Conservation (phyloP, 2,329 filamentous ascomycete genomes). For the Talaromyces sp. region DNA sequence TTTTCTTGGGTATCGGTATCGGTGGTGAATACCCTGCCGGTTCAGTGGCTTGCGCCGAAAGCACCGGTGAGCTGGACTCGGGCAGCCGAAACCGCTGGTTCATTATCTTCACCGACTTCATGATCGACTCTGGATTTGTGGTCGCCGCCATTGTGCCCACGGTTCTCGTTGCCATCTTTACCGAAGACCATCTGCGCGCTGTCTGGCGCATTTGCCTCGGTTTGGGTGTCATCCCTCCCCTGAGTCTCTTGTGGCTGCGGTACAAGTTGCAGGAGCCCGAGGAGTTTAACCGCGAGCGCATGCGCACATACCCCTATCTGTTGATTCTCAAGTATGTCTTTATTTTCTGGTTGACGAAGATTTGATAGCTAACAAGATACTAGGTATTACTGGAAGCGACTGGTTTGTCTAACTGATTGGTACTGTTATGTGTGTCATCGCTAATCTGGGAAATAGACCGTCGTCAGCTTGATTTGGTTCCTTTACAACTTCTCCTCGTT, state of each 20-base stretch:
- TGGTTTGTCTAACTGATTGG: conserved; percentile 38
- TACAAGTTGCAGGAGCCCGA: conserved; percentile 72
- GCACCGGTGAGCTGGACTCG: conserved; percentile 71
- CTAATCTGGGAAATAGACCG: conserved; percentile 25
- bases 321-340: conserved; percentile 43
- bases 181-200: conserved; percentile 61
- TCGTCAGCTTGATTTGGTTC: conserved; percentile 77
- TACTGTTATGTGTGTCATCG: background rate
- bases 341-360: conserved; percentile 38
- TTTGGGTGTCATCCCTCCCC: conserved; percentile 70
- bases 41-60: conserved; percentile 77
- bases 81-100: conserved; percentile 89
- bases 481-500: conserved; percentile 83
- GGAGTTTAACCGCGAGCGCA: conserved; percentile 66
- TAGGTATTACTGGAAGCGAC: conserved; percentile 67
- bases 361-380: conserved; percentile 32
- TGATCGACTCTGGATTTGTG: conserved; percentile 82
- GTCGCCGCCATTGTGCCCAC: conserved; percentile 73
- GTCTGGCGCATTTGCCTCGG: conserved; percentile 81
- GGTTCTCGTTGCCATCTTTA: conserved; percentile 55
- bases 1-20: conserved; percentile 77
- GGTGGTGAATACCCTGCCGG: conserved; percentile 58
- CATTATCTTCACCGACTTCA: conserved; percentile 81
- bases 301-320: conserved; percentile 55
- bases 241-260: conserved; percentile 66